Evolutionary conservation across 2,329 filamentous ascomycete species (phyloP).

Genomic region (Magnaporthiopsis incrustans): DNA sequence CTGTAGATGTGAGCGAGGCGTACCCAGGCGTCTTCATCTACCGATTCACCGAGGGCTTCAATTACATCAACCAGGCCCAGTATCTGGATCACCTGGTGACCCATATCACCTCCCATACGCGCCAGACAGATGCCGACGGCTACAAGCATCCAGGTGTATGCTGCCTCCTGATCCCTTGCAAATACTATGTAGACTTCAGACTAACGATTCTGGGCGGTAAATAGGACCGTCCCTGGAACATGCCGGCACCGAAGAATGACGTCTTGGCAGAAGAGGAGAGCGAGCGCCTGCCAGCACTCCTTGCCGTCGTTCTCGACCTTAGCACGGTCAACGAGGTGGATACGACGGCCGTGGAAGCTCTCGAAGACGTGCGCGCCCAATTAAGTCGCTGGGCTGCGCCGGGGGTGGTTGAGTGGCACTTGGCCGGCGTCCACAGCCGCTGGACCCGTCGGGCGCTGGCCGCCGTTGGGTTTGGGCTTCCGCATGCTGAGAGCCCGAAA

Average conservation of each 20-base stretch:
- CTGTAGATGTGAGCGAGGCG: slow-evolving; percentile 31
- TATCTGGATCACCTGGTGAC: slow-evolving; percentile 34
- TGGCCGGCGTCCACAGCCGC: slow-evolving; percentile 74
- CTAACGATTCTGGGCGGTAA: background rate
- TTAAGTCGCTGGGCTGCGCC: slow-evolving; percentile 81
- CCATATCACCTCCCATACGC: slow-evolving; percentile 31
- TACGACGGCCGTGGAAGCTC: slow-evolving; percentile 80
- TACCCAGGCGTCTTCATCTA: slow-evolving; percentile 45
- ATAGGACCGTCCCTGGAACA: slow-evolving; percentile 47
- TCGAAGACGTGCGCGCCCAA: slow-evolving; percentile 93
- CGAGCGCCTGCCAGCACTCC: slow-evolving; percentile 3
- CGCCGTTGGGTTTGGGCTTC: slow-evolving; percentile 70
- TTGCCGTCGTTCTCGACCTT: slow-evolving; percentile 86
- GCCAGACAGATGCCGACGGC: slow-evolving; percentile 28
- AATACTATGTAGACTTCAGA: background rate
- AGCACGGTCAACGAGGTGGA: slow-evolving; percentile 91
- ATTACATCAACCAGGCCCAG: slow-evolving; percentile 43
- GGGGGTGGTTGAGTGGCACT: slow-evolving; percentile 85
- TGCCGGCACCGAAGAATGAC: slow-evolving; percentile 31
- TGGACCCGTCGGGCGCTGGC: slow-evolving; percentile 91
- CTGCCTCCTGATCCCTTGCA: background rate
- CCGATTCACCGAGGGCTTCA: slow-evolving; percentile 42
- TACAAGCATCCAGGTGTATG: slow-evolving; percentile 12
- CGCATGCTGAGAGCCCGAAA: background rate
- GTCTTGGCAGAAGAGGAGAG: slow-evolving; percentile 13